Conservation (phyloP, 2,329 filamentous ascomycete genomes). For the Calonectria crousiana region DNA sequence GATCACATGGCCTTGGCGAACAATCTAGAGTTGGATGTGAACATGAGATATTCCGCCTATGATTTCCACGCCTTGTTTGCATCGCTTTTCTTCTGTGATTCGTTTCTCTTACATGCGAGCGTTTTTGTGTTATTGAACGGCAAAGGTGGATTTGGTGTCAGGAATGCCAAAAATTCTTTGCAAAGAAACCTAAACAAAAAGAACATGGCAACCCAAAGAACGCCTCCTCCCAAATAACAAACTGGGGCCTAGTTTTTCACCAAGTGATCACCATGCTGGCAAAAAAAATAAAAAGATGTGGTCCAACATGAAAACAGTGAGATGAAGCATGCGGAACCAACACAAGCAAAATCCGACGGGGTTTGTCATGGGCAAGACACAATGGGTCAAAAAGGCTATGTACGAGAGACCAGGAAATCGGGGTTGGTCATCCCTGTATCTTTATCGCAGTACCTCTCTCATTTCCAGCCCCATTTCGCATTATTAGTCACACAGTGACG, state of each 20-base stretch:
- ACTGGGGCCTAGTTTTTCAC: too few species aligned
- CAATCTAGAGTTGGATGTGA: conserved; percentile 15
- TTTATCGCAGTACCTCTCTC: not conserved
- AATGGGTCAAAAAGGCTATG: not conserved
- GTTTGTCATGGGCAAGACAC: not conserved
- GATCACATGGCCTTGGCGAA: not conserved
- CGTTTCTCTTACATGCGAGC: not conserved
- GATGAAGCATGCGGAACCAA: not conserved
- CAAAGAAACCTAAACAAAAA: conserved; percentile 1
- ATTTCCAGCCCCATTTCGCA: not conserved
- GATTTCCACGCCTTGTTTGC: not conserved
- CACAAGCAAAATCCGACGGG: conserved; percentile 2
- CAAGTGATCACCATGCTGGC: not conserved
- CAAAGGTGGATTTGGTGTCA: not conserved
- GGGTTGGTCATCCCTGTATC: not conserved
- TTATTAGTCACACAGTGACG: not conserved
- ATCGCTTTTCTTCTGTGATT: not conserved
- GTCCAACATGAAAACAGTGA: conserved; percentile 1
- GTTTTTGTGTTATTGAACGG: not conserved
- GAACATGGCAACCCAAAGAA: conserved; percentile 2
- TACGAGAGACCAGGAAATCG: conserved; percentile 3
- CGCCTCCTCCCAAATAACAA: not conserved
- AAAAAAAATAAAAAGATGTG: not conserved
- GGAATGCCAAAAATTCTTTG: not conserved
- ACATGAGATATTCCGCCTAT: not conserved